phyloP scores from a whole-genome alignment of 176 grass and related monocot species.

The Juncus inflexus region DNA sequence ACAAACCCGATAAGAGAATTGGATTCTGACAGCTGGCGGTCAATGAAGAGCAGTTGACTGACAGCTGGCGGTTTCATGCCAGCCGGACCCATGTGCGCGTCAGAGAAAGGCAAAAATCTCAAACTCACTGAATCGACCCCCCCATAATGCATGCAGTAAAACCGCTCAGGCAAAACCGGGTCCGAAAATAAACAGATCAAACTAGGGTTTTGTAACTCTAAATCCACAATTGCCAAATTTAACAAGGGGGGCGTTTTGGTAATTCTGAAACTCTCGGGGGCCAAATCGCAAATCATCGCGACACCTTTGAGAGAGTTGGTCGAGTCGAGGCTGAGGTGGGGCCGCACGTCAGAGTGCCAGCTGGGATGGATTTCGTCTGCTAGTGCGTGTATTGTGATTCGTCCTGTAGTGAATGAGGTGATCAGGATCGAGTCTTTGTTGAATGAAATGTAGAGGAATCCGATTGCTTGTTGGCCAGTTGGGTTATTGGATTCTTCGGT shows the following conservation, averaged over 20 bases:
- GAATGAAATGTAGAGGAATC: conserved; percentile 73
- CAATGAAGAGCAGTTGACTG: conserved; percentile 64
- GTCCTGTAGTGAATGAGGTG: conserved; percentile 71
- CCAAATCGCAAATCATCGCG: conserved; percentile 86
- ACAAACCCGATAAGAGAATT: conserved; percentile 69
- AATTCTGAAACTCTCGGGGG: conserved; percentile 42
- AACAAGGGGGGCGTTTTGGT: conserved; percentile 68
- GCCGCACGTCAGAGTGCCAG: conserved; percentile 57
- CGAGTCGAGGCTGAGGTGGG: conserved; percentile 48
- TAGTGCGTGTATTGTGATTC: conserved; percentile 80
- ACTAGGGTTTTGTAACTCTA: conserved; percentile 41
- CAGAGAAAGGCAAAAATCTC: conserved; percentile 81
- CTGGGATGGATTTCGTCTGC: conserved; percentile 93
- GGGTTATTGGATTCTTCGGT: conserved; percentile 34
- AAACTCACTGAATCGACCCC: conserved; percentile 72
- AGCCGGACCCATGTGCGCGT: conserved; percentile 33
- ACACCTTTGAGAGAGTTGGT: conserved; percentile 59
- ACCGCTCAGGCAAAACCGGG: conserved; percentile 68
- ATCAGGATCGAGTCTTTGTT: conserved; percentile 92
- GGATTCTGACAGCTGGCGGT: conserved; percentile 36
- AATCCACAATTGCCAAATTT: conserved; percentile 74
- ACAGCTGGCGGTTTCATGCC: conserved; percentile 68
- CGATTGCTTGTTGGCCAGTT: conserved; percentile 63
- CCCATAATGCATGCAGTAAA: conserved; percentile 93
- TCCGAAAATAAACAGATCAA: conserved; percentile 68